phyloP scores from a whole-genome alignment of 192 early-diverging fungal species.

The Podila clonocystis region DNA sequence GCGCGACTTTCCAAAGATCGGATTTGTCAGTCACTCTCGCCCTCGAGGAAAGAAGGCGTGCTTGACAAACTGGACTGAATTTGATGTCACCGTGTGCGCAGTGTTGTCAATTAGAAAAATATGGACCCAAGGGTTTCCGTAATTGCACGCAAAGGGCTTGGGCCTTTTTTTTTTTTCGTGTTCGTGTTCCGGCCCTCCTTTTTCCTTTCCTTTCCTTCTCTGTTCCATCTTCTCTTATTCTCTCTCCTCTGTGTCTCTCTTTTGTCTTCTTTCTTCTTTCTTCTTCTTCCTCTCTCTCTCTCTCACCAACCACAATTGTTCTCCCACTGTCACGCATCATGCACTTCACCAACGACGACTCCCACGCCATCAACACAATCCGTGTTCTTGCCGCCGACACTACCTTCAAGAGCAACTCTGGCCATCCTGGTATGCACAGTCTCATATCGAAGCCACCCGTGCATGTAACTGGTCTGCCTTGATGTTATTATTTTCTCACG shows the following conservation, averaged over 20 bases:
- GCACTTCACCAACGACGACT: slow-evolving; percentile 33
- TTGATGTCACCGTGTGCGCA: too few relatives aligned
- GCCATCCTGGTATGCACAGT: slow-evolving; percentile 83
- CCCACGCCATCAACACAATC: slow-evolving; percentile 84
- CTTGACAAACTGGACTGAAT: too few relatives aligned
- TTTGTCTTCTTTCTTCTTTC: too few relatives aligned
- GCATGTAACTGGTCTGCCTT: background rate
- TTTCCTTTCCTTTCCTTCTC: background rate
- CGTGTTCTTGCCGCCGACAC: slow-evolving; percentile 90
- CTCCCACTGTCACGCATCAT: background rate
- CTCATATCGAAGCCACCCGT: background rate
- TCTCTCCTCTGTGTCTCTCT: background rate
- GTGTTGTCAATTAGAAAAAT: too few relatives aligned
- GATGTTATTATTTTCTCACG: slow-evolving; percentile 15
- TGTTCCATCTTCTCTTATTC: background rate
- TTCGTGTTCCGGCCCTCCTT: background rate
- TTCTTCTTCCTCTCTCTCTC: background rate
- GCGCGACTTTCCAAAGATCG: background rate
- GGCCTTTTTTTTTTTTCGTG: too few relatives aligned
- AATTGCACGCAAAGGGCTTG: too few relatives aligned
- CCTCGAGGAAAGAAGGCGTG: too few relatives aligned
- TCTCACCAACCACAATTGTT: background rate
- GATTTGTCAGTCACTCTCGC: slow-evolving; percentile 39
- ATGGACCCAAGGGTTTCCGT: too few relatives aligned
- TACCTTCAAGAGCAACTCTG: slow-evolving; percentile 89